Conservation (phyloP, 176 grass and related monocot genomes). For the Hordeum marinum region DNA sequence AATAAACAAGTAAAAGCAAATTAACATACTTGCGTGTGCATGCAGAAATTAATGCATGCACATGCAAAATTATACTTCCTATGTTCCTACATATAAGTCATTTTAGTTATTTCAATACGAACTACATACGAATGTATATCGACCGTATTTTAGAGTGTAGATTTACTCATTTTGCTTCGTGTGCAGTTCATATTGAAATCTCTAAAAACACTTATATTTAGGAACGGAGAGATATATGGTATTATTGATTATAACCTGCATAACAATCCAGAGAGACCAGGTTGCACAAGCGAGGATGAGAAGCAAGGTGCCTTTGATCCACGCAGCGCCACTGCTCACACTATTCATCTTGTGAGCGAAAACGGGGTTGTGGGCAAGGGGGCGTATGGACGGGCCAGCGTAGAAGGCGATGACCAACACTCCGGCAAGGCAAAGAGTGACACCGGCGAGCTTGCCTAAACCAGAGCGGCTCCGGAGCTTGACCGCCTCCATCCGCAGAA, state of each 20-base stretch:
- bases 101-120: no score
- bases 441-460: not conserved
- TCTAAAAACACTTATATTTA: no score
- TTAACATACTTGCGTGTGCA: not conserved
- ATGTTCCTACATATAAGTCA: no score
- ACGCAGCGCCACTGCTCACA: not conserved
- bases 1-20: not conserved
- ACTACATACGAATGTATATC: no score
- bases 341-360: not conserved
- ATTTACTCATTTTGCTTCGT: no score
- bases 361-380: slow-evolving; percentile 34
- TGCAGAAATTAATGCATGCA: no score
- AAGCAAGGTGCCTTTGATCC: slow-evolving; percentile 63
- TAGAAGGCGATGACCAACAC: slow-evolving; percentile 57
- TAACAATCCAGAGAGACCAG: slow-evolving; percentile 66
- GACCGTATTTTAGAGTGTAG: no score
- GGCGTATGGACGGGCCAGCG: slow-evolving; percentile 45
- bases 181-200: no score
- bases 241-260: slow-evolving; percentile 25
- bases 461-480: not conserved
- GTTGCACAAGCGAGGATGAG: slow-evolving; percentile 34
- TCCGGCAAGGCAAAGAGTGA: slow-evolving; percentile 40
- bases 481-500: not conserved
- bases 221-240: no score
- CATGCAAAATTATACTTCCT: no score